A percentile compares a stretch with the other conserved stretches of the same genome.
phyloP scores from a whole-genome alignment of 768 basidiomycete genomes.

The Podaxis mareebaensis region DNA sequence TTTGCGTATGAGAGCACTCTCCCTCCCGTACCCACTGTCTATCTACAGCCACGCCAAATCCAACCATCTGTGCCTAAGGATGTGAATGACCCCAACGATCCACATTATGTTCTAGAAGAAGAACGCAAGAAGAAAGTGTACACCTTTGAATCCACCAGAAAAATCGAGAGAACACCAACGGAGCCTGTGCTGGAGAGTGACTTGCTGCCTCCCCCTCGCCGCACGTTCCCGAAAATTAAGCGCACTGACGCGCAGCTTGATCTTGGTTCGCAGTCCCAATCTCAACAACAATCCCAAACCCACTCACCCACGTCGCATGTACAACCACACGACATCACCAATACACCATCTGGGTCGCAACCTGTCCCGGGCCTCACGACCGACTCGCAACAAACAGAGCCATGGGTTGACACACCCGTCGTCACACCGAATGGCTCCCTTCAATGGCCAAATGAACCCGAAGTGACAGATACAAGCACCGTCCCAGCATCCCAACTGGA shows the following conservation, averaged over 20 bases:
- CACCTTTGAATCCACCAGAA: slow-evolving; percentile 20
- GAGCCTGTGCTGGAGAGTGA: slow-evolving; percentile 29
- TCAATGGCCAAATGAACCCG: slow-evolving; percentile 32
- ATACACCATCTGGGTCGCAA: slow-evolving; percentile 2
- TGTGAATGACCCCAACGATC: slow-evolving; percentile 18
- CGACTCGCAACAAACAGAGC: slow-evolving; percentile 45
- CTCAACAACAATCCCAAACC: neutral
- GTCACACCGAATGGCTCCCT: slow-evolving; percentile 58
- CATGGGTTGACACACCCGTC: slow-evolving; percentile 50
- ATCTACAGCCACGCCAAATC: slow-evolving; percentile 46
- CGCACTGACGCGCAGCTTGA: slow-evolving; percentile 19
- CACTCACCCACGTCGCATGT: neutral
- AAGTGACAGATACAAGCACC: slow-evolving; percentile 27
- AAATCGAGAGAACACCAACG: slow-evolving; percentile 33
- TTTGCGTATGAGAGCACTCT: slow-evolving; percentile 71
- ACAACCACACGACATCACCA: slow-evolving; percentile 2
- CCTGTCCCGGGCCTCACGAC: slow-evolving; percentile 2
- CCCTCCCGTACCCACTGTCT: slow-evolving; percentile 58
- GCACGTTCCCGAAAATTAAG: slow-evolving; percentile 28
- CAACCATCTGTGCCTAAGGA: slow-evolving; percentile 40
- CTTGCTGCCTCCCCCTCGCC: slow-evolving; percentile 21
- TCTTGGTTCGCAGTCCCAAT: slow-evolving; percentile 6
- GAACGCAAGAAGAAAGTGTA: slow-evolving; percentile 19
- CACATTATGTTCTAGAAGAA: slow-evolving; percentile 16
- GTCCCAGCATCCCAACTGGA: slow-evolving; percentile 40